Conservation (phyloP, 306 rosid species). For the Arachis stenosperma region DNA sequence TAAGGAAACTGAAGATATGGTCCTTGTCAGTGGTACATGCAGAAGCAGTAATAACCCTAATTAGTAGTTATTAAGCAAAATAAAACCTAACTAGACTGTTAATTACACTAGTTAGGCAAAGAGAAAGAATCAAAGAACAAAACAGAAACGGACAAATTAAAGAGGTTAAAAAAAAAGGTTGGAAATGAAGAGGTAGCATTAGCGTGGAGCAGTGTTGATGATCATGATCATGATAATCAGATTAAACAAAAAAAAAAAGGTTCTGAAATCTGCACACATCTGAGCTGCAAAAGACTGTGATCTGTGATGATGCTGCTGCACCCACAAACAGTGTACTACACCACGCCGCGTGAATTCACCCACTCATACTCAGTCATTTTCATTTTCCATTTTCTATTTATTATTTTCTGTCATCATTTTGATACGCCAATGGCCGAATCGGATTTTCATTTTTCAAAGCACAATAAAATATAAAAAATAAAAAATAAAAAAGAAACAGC, state of each 20-base stretch:
- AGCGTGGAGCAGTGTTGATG: slow-evolving; percentile 39
- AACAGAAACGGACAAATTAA: background rate
- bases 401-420: slow-evolving; percentile 33
- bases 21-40: too few relatives aligned
- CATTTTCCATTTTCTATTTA: background rate
- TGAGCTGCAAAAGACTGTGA: slow-evolving; percentile 43
- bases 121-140: background rate
- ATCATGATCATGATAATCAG: slow-evolving; percentile 54
- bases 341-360: slow-evolving; percentile 47
- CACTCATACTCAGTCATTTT: slow-evolving; percentile 36
- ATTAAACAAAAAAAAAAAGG: slow-evolving; percentile 24
- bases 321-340: slow-evolving; percentile 37
- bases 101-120: background rate
- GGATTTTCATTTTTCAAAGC: background rate
- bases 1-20: too few relatives aligned
- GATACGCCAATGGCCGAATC: background rate
- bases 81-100: too few relatives aligned
- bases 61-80: too few relatives aligned
- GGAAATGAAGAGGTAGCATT: slow-evolving; percentile 29
- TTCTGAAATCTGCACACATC: slow-evolving; percentile 38
- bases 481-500: slow-evolving; percentile 6
- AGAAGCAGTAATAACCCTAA: too few relatives aligned
- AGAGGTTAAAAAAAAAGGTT: background rate
- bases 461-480: background rate
- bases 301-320: slow-evolving; percentile 29